Evolutionary conservation across 768 basidiomycete species (phyloP).

Genomic region (Lactarius indigo): DNA sequence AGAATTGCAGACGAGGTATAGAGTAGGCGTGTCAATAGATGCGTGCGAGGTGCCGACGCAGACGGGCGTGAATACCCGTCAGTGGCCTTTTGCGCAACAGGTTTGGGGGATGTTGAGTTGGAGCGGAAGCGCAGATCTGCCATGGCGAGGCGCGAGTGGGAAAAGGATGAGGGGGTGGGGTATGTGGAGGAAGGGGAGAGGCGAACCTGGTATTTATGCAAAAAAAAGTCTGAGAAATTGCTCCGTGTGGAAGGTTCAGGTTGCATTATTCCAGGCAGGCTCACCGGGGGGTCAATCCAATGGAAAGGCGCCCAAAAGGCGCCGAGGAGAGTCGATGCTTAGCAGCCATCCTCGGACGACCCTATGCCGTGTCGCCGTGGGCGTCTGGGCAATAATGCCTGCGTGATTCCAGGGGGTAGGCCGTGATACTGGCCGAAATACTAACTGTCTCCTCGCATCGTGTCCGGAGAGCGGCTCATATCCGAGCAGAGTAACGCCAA

Average conservation of each 20-base stretch:
- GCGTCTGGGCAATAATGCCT: constrained; percentile 15
- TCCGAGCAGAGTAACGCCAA: constrained; percentile 13
- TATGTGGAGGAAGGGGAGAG: constrained; percentile 1
- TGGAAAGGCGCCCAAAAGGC: constrained; percentile 12
- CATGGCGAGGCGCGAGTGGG: constrained; percentile 15
- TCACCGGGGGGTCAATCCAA: constrained; percentile 21
- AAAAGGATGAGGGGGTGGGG: constrained; percentile 2
- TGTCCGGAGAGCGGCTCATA: constrained; percentile 12
- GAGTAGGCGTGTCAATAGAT: constrained; percentile 14
- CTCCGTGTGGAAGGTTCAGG: constrained; percentile 20
- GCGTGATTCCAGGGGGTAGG: constrained; percentile 10
- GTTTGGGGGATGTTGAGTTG: constrained; percentile 22
- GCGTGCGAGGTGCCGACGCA: not conserved
- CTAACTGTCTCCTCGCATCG: constrained; percentile 5
- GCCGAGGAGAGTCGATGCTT: constrained; percentile 7
- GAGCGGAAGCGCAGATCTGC: constrained; percentile 26
- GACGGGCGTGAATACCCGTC: not conserved
- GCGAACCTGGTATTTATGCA: constrained; percentile 26
- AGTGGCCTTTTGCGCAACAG: constrained; percentile 4
- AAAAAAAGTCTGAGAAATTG: constrained; percentile 24
- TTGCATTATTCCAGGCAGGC: constrained; percentile 20
- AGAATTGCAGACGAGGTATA: constrained; percentile 27
- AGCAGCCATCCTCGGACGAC: constrained; percentile 6
- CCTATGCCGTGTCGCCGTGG: constrained; percentile 8
- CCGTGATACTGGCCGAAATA: constrained; percentile 14